Evolutionary conservation across 371 early-diverging fungal genomes (phyloP).

Genomic region (Capillidium heterosporum): DNA sequence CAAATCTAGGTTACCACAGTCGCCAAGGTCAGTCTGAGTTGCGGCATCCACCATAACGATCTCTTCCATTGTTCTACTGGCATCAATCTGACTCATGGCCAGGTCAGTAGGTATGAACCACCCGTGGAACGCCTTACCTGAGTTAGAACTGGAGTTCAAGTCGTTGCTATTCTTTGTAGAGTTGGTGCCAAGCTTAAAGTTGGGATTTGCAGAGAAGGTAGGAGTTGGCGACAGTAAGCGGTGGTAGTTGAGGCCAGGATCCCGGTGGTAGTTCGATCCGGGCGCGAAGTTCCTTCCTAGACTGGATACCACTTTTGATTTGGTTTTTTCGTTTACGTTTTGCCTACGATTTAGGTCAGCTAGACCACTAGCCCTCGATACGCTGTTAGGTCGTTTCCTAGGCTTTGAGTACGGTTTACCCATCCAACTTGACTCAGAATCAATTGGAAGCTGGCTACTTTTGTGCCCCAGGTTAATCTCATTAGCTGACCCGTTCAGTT

Average conservation of each 20-base stretch:
- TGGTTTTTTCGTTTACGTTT: too few species aligned
- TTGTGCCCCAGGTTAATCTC: too few species aligned
- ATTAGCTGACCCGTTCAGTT: too few species aligned
- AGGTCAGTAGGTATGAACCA: neutral
- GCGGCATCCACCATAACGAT: neutral
- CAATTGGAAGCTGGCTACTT: too few species aligned
- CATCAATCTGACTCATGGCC: neutral
- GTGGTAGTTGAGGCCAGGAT: neutral
- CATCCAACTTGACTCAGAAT: too few species aligned
- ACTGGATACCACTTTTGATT: neutral
- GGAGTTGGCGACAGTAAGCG: neutral
- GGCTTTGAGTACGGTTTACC: neutral
- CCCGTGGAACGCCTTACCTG: neutral
- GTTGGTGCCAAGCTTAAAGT: neutral
- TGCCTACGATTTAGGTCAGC: too few species aligned
- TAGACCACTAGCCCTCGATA: too few species aligned
- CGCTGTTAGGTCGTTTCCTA: too few species aligned
- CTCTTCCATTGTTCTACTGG: too few species aligned
- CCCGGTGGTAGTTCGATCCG: neutral
- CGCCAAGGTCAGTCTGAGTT: neutral
- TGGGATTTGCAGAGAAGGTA: neutral
- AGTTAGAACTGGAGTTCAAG: neutral
- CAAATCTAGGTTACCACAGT: neutral
- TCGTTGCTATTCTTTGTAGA: neutral
- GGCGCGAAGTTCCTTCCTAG: neutral